Base-by-base conservation (phyloP, 2,329 filamentous ascomycete genomes). In the Ceratocystis smalleyi region DNA sequence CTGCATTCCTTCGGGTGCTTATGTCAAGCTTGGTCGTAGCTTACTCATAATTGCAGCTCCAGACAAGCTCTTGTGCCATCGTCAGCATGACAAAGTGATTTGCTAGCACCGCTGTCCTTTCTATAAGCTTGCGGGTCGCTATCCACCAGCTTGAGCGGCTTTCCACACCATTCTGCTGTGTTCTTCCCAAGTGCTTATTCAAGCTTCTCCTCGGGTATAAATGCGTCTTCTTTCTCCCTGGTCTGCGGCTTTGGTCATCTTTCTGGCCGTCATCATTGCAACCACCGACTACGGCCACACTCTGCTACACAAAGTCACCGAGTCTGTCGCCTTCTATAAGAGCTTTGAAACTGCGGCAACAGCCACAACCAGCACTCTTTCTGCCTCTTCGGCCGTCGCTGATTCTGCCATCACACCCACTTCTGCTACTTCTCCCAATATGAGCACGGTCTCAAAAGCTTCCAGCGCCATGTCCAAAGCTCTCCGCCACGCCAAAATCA, bases 401-500 rank as follows among this genome's bases (percentile, higher is more conserved):
- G 22, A 15, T 67, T 55, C 57, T 64, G 61, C 64, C 43, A 65
- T 62, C 62, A 67, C 55, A 19, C 49, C 65, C 27, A 64, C 59
- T 27, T 30, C 51, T 40, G 54, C 64, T 43, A 65, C 69, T 12
- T 43, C 40, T 3, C 57, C 62, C 62, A 55, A 65, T 63, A 74
- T 72, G 70, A 67, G 74, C 70, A 77, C 73, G 70, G 66, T 71
- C 2, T 68, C 73, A 70, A 79, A 76, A 68, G 62, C 71, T 7
- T 69, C 68, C 67, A 76, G 72, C 69, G 76, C 76, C 70, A 86
- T 87, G 83, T 79, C 83, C 64, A 84, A 83, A 73, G 76, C 81
- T 47, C 82, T 87, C 67, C 74, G 78, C 45, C 81, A 87, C 74
- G 85, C 84, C 69, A 88, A 87, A 70, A 87, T 95, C 76, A 82